Evolutionary conservation across 768 basidiomycete species (phyloP).

Genomic region (Boletellus ananiceps): DNA sequence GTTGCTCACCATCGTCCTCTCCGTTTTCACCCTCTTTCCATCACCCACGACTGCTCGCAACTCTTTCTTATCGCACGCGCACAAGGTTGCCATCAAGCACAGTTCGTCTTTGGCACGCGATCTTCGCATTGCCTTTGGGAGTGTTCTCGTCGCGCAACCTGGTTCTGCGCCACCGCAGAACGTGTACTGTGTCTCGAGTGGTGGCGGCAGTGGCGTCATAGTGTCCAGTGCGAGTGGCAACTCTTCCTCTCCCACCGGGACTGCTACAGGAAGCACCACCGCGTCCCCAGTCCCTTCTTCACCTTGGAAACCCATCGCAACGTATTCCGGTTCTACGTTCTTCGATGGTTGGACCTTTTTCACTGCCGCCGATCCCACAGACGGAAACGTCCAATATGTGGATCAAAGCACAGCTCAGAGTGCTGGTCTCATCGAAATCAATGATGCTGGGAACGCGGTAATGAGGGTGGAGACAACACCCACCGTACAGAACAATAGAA

Average conservation of each 20-base stretch:
- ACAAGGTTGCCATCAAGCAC: conserved; percentile 50
- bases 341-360: conserved; percentile 82
- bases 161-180: conserved; percentile 25
- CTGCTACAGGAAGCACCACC: conserved; percentile 17
- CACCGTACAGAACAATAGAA: conserved; percentile 59
- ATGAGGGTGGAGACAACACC: conserved; percentile 89
- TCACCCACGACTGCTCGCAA: conserved; percentile 21
- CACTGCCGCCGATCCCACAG: conserved; percentile 66
- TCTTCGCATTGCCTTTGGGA: conserved; percentile 59
- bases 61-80: conserved; percentile 41
- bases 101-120: conserved; percentile 64
- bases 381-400: conserved; percentile 66
- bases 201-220: conserved; percentile 16
- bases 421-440: conserved; percentile 62
- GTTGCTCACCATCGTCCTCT: conserved; percentile 30
- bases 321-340: conserved; percentile 65
- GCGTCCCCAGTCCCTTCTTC: conserved; percentile 36
- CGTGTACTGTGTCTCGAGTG: conserved; percentile 34
- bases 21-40: conserved; percentile 24
- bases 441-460: conserved; percentile 67
- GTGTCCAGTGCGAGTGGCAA: conserved; percentile 15
- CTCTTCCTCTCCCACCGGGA: conserved; percentile 23
- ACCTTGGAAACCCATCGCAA: conserved; percentile 55
- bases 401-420: conserved; percentile 54
- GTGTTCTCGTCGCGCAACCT: conserved; percentile 45